Evolutionary conservation across 176 grass and related monocot genomes (phyloP).

Genomic region (Microstegium vimineum): DNA sequence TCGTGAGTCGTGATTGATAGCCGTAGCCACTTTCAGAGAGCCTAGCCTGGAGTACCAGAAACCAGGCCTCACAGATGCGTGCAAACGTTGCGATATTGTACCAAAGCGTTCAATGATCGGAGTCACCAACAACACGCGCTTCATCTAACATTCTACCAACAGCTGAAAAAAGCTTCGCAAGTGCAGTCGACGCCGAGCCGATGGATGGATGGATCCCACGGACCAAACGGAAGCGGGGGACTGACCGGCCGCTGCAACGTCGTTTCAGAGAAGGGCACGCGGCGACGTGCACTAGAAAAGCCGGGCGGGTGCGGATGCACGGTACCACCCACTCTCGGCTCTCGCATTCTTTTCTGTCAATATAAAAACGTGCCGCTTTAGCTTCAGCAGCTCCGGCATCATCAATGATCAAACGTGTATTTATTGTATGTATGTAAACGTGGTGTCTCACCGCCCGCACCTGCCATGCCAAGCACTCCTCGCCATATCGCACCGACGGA

Average conservation of each 20-base stretch:
- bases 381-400: background rate
- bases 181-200: background rate
- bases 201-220: background rate
- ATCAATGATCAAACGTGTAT: background rate
- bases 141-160: too few species aligned
- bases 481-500: background rate
- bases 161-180: background rate
- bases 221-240: background rate
- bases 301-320: background rate
- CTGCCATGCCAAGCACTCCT: background rate
- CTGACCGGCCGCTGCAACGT: background rate
- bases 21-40: background rate
- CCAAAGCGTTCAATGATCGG: background rate
- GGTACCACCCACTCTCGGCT: background rate
- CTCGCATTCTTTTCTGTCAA: background rate
- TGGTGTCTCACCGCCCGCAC: background rate
- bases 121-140: background rate
- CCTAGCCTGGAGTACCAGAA: too few species aligned
- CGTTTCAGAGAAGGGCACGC: background rate
- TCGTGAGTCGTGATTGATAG: too few species aligned
- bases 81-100: background rate
- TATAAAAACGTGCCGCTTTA: background rate
- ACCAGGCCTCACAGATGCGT: too few species aligned
- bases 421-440: background rate
- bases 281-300: too few species aligned